phyloP scores from a whole-genome alignment of 345 rosid genomes.

The Chamaenerion angustifolium region DNA sequence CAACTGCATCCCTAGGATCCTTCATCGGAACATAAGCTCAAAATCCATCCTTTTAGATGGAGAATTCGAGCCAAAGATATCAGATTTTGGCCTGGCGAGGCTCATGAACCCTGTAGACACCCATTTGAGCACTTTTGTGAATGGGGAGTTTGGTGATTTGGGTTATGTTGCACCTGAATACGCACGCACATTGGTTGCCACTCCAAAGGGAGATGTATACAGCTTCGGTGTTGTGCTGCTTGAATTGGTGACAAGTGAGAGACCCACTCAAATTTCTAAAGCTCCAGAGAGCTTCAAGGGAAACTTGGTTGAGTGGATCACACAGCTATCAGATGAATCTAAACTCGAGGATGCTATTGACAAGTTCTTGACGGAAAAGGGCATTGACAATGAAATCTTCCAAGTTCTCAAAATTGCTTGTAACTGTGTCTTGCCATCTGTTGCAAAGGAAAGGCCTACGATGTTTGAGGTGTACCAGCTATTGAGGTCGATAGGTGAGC shows the following conservation, averaged over 20 bases:
- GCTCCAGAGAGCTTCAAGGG: slow-evolving; percentile 80
- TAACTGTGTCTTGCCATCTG: slow-evolving; percentile 36
- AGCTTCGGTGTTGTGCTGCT: slow-evolving; percentile 90
- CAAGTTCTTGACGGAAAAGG: slow-evolving; percentile 36
- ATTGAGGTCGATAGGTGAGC: slow-evolving; percentile 73
- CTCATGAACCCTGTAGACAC: slow-evolving; percentile 92
- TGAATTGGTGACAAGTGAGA: slow-evolving; percentile 85
- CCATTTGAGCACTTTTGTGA: slow-evolving; percentile 89
- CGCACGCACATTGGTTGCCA: slow-evolving; percentile 66
- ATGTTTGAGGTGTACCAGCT: slow-evolving; percentile 85
- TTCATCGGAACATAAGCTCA: slow-evolving; percentile 91
- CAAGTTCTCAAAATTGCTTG: slow-evolving; percentile 80
- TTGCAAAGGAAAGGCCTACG: slow-evolving; percentile 69
- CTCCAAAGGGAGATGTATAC: slow-evolving; percentile 90
- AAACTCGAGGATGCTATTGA: slow-evolving; percentile 62
- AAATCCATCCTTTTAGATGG: slow-evolving; percentile 73
- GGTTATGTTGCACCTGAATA: slow-evolving; percentile 96
- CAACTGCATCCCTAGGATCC: slow-evolving; percentile 83
- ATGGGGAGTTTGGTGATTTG: slow-evolving; percentile 92
- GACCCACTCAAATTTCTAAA: slow-evolving; percentile 43
- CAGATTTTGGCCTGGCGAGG: slow-evolving; percentile 94
- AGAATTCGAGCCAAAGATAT: slow-evolving; percentile 74
- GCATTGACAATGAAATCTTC: slow-evolving; percentile 54
- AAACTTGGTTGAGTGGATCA: slow-evolving; percentile 75
- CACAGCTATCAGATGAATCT: slow-evolving; percentile 30